Evolutionary conservation across 202 grass and related monocot species (phyloP).

Genomic region (Dendrocalamus latiflorus): DNA sequence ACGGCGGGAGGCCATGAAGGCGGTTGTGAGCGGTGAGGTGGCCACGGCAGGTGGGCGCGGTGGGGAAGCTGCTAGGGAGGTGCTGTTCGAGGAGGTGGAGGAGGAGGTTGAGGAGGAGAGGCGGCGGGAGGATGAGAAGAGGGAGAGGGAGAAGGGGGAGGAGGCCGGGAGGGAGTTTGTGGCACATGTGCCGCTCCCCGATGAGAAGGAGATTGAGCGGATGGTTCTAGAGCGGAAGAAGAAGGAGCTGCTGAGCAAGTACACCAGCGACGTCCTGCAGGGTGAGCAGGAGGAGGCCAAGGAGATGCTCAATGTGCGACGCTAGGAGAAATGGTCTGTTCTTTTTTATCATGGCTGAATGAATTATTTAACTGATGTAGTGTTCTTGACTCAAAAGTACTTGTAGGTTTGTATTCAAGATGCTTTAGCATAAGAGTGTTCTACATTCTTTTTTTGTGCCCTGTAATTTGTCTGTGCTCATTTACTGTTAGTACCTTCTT

Average conservation of each 20-base stretch:
- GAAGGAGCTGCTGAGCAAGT: conserved; percentile 85
- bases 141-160: conserved; percentile 54
- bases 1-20: conserved; percentile 79
- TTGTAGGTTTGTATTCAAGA: not conserved
- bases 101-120: conserved; percentile 94
- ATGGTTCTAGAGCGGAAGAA: conserved; percentile 95
- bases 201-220: conserved; percentile 86
- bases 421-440: not conserved
- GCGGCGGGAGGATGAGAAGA: conserved; percentile 55
- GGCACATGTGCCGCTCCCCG: conserved; percentile 77
- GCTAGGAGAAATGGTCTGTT: conserved; percentile 37
- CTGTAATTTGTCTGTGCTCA: not conserved
- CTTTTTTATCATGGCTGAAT: conserved; percentile 10
- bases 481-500: conserved; percentile 1
- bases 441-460: not conserved
- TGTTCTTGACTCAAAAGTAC: conserved; percentile 4
- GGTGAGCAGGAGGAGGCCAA: conserved; percentile 84
- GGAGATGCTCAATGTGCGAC: conserved; percentile 88
- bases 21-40: conserved; percentile 73
- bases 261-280: conserved; percentile 63
- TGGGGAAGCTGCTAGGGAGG: conserved; percentile 45
- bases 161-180: conserved; percentile 68
- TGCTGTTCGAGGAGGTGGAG: conserved; percentile 87
- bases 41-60: conserved; percentile 35
- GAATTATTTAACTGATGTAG: not conserved